Evolutionary conservation across 225 moss, liverwort and hornwort genomes (phyloP), one percentile per base, ranked within the genome.

Genomic region (Polytrichum commune): DNA sequence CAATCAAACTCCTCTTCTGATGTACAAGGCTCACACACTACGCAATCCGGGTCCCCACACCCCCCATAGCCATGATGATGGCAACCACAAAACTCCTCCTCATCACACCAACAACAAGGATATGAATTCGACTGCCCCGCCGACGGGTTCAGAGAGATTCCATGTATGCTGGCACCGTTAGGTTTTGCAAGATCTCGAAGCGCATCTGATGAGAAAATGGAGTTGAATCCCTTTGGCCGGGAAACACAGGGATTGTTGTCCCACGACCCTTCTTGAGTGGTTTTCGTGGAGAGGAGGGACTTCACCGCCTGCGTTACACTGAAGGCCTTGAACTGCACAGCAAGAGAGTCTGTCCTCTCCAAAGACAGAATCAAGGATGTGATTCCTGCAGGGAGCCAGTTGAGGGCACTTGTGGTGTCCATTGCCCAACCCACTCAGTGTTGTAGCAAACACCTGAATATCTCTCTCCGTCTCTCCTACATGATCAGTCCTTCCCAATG

Each of bases 241-340:
- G 26, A 24, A 7, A 69, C 73, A 5, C 53, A 22, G 2, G 74
- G 27, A n/a, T 69, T 76, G 29, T 81, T 46, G 24, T 69, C 38
- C 57, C 70, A 70, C 27, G 5, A 35, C 8, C 25, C 70, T 19
- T 58, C 29, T 20, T 33, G 57, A 29, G 30, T 19, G 57, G 70
- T 29, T 55, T 60, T 30, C 7, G 27, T 58, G 0, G 79, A 77
- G 5, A 87, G 79, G 22, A 87, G 79, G 46, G 87, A 29, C 55
- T 87, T 87, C 66, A 87, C 87, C 57, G 79, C 84, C 22, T 82
- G 81, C 9, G 84, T 73, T 22, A 87, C 81, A 25, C 81, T 87
- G 65, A 84, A 79, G 53, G 84, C 79, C 74, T 84, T 87, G 72
- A 84, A 69, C 67, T 83, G 86, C 71, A 83, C 29, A 32, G 84